Evolutionary conservation across 345 rosid species (phyloP).

Genomic region (Sisymbrium irio): DNA sequence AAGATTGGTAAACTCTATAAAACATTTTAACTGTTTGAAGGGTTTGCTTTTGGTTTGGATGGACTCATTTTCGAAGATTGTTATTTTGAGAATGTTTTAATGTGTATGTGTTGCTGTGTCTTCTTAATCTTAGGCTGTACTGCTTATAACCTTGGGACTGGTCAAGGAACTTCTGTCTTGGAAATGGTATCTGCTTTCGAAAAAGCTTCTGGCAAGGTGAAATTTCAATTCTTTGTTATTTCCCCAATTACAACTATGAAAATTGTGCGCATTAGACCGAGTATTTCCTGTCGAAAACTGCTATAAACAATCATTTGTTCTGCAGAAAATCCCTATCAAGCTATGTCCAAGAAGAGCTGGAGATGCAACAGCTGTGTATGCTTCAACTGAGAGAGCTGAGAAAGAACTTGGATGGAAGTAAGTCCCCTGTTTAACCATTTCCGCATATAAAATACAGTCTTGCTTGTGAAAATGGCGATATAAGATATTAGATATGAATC

Average conservation of each 20-base stretch:
- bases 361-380: conserved; percentile 88
- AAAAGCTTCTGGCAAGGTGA: conserved; percentile 87
- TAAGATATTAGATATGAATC: background rate
- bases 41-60: background rate
- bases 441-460: background rate
- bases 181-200: conserved; percentile 96
- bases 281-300: background rate
- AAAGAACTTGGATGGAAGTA: conserved; percentile 96
- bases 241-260: background rate
- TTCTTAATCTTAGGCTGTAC: conserved; percentile 56
- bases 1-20: conserved; percentile 49
- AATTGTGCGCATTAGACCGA: background rate
- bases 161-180: conserved; percentile 78
- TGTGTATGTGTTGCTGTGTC: background rate
- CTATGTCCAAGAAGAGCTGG: conserved; percentile 84
- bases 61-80: background rate
- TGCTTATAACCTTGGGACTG: conserved; percentile 90
- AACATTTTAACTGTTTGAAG: background rate
- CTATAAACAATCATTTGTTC: background rate
- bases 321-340: conserved; percentile 82
- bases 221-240: background rate
- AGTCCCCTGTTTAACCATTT: conserved; percentile 20
- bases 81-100: background rate
- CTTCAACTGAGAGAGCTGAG: conserved; percentile 70
- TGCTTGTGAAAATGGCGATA: background rate